A percentile compares a stretch with the other conserved stretches of the same genome.
These are phyloP conservation scores for Epichloe bromicola DNA, from an alignment of 2,329 filamentous ascomycete genomes.

Conservation along the genomic window DNA sequence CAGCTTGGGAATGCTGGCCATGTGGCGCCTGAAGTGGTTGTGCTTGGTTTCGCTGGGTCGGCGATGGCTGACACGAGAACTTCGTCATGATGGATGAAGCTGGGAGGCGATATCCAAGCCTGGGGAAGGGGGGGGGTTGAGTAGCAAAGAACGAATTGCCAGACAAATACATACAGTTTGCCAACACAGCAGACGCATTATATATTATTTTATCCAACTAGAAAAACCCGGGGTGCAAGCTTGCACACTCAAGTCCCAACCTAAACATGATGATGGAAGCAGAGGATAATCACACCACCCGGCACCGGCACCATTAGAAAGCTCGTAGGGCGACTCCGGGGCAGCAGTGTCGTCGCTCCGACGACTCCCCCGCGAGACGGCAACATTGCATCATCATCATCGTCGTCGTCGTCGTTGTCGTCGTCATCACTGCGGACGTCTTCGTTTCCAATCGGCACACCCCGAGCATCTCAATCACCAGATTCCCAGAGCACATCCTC, in stretches of 20 bases:
- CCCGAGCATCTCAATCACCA: neutral
- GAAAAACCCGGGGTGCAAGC: neutral
- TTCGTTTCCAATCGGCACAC: neutral
- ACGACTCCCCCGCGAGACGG: neutral
- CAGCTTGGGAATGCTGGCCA: neutral
- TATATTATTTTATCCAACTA: too few relatives aligned
- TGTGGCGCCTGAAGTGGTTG: neutral
- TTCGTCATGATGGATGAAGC: neutral
- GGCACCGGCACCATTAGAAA: conserved; percentile 3
- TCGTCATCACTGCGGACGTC: neutral
- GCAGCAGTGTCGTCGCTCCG: conserved; percentile 1
- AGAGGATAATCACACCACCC: neutral
- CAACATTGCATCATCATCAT: neutral
- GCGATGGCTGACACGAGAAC: neutral
- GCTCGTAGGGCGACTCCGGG: conserved; percentile 9
- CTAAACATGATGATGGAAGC: neutral
- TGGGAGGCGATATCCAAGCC: neutral
- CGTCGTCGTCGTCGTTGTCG: neutral
- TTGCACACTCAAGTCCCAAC: neutral
- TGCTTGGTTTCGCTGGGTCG: neutral
- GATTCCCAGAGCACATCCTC: neutral
- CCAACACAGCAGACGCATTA: neutral
- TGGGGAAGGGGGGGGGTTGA: neutral
- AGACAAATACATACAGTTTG: neutral
- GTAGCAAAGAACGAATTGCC: neutral